A percentile compares a stretch with the other conserved stretches of the same genome.
phyloP scores from a whole-genome alignment of 495 filamentous ascomycete species.

The Aspergillus homomorphus region DNA sequence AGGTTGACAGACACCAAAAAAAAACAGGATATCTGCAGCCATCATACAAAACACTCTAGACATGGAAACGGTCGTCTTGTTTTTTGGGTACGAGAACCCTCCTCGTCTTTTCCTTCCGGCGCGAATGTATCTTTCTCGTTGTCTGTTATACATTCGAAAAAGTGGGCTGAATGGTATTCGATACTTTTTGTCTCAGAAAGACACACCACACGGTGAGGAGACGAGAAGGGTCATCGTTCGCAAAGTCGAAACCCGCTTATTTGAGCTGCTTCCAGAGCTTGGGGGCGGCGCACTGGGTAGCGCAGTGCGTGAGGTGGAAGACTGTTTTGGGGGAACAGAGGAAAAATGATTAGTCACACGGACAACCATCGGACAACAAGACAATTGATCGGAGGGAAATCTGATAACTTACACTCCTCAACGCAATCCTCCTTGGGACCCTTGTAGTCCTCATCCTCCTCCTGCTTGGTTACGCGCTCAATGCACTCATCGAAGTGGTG shows the following conservation, averaged over 20 bases:
- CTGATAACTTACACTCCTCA: slow-evolving; percentile 86
- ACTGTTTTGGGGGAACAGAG: slow-evolving; percentile 51
- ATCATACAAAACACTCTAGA: slow-evolving; percentile 2
- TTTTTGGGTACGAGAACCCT: background rate
- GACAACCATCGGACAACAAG: background rate
- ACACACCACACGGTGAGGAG: background rate
- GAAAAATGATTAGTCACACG: slow-evolving; percentile 4
- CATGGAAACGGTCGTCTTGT: background rate
- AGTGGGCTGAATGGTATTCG: background rate
- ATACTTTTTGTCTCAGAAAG: background rate
- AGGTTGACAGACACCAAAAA: slow-evolving; percentile 1
- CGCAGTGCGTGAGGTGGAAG: slow-evolving; percentile 97
- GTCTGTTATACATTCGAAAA: background rate
- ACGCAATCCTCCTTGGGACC: slow-evolving; percentile 87
- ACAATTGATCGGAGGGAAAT: too few relatives aligned
- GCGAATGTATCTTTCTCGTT: background rate
- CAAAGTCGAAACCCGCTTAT: slow-evolving; percentile 51
- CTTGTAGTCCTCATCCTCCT: slow-evolving; percentile 61
- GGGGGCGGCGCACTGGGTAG: slow-evolving; percentile 84
- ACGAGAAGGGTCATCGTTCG: slow-evolving; percentile 14
- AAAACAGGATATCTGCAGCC: slow-evolving; percentile 2
- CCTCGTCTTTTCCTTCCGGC: background rate
- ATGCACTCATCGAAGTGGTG: slow-evolving; percentile 98
- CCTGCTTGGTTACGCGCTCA: slow-evolving; percentile 79
- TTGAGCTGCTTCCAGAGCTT: slow-evolving; percentile 90